A percentile compares a stretch with the other conserved stretches of the same genome.
Conservation (phyloP, 371 early-diverging fungal species). For the Apophysomyces ossiformis region DNA sequence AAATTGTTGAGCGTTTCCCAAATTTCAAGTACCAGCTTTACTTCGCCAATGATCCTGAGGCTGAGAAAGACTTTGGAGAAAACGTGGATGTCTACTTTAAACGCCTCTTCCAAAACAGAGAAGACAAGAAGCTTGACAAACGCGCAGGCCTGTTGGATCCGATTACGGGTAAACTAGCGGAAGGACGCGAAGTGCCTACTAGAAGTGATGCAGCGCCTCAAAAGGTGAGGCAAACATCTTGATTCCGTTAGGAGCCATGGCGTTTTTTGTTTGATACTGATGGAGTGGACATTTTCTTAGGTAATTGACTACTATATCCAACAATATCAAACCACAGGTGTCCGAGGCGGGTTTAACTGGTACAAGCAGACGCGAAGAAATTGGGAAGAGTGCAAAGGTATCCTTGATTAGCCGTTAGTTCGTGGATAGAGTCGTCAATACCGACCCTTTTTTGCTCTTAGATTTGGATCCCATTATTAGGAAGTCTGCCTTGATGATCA, state of each 20-base stretch:
- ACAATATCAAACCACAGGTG: conserved; percentile 32
- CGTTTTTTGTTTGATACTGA: too few relatives aligned
- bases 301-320: conserved; percentile 44
- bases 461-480: conserved; percentile 40
- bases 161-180: conserved; percentile 25
- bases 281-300: not conserved
- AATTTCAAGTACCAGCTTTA: conserved; percentile 63
- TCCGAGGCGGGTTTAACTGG: conserved; percentile 50
- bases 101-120: not conserved
- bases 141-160: conserved; percentile 28
- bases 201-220: conserved; percentile 32
- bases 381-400: conserved; percentile 48
- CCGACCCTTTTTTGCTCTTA: not conserved
- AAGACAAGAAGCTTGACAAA: conserved; percentile 11
- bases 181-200: conserved; percentile 33
- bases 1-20: conserved; percentile 57
- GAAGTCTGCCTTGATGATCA: conserved; percentile 46
- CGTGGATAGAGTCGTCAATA: not conserved
- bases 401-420: not conserved
- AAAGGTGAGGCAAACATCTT: conserved; percentile 17
- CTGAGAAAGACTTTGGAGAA: conserved; percentile 45
- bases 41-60: conserved; percentile 38
- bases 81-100: conserved; percentile 18
- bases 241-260: not conserved
- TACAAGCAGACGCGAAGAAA: conserved; percentile 48